Evolutionary conservation across 2,329 filamentous ascomycete genomes (phyloP).

Genomic region (Phoma herbarum): DNA sequence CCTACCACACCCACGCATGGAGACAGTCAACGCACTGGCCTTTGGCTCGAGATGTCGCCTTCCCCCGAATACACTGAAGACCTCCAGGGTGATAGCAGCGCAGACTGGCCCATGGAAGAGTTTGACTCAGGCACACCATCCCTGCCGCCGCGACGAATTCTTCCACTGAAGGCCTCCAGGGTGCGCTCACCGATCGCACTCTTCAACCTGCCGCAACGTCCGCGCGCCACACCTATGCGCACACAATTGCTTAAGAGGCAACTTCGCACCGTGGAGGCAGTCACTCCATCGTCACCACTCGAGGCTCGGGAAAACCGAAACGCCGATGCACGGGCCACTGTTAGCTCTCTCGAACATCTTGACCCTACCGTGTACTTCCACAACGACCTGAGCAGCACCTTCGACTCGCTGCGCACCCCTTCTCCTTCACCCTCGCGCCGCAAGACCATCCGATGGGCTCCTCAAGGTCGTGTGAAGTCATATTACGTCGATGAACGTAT

Average conservation of each 20-base stretch:
- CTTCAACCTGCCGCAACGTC: not conserved
- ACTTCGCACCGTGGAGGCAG: slow-evolving; percentile 4
- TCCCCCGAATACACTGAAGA: not conserved
- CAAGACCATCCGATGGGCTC: slow-evolving; percentile 28
- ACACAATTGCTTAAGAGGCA: slow-evolving; percentile 16
- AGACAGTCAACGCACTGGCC: not conserved
- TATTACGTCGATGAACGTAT: slow-evolving; percentile 35
- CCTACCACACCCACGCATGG: slow-evolving; percentile 23
- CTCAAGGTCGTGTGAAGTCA: slow-evolving; percentile 22
- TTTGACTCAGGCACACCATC: slow-evolving; percentile 26
- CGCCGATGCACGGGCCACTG: slow-evolving; percentile 18
- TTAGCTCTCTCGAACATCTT: slow-evolving; percentile 10
- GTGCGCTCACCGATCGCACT: slow-evolving; percentile 1
- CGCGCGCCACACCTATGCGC: slow-evolving; percentile 3
- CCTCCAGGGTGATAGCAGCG: slow-evolving; percentile 18
- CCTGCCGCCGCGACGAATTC: slow-evolving; percentile 1
- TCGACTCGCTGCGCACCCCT: not conserved
- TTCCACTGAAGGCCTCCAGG: not conserved
- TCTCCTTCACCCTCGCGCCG: slow-evolving; percentile 8
- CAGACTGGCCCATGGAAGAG: slow-evolving; percentile 32
- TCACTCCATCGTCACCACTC: slow-evolving; percentile 7
- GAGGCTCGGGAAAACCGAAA: slow-evolving; percentile 22
- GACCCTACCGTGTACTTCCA: slow-evolving; percentile 16
- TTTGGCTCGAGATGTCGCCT: slow-evolving; percentile 1
- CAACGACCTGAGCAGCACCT: slow-evolving; percentile 16